Percentiles rank a stretch among this genome's conserved stretches.
These are phyloP conservation scores for Hygrocybe punicea DNA, from an alignment of 768 basidiomycete species.

Conservation along the genomic window DNA sequence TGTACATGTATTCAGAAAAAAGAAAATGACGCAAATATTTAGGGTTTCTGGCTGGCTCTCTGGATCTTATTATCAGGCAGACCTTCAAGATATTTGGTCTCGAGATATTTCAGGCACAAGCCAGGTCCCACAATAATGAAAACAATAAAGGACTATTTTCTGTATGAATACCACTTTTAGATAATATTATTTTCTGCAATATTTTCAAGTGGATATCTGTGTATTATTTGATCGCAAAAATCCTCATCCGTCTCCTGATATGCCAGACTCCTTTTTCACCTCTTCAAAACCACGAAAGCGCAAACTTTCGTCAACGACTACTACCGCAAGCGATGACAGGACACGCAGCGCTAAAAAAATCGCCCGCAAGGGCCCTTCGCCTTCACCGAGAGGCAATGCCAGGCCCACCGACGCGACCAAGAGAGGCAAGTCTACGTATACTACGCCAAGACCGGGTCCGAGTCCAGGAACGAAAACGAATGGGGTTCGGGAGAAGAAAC, in stretches of 20 bases:
- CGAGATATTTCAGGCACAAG: too few relatives aligned
- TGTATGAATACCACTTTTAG: too few relatives aligned
- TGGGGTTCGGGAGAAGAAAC: constrained; percentile 29
- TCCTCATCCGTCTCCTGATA: background rate
- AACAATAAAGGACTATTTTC: too few relatives aligned
- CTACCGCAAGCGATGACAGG: background rate
- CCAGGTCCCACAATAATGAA: too few relatives aligned
- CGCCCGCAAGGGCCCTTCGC: background rate
- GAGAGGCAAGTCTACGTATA: background rate
- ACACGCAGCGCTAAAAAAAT: constrained; percentile 4
- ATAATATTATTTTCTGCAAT: too few relatives aligned
- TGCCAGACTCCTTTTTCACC: constrained; percentile 16
- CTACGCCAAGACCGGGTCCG: background rate
- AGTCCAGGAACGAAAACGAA: background rate
- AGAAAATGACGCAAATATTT: too few relatives aligned
- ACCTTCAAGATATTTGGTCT: too few relatives aligned
- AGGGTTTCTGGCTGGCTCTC: too few relatives aligned
- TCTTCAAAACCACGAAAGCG: constrained; percentile 15
- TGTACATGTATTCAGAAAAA: too few relatives aligned
- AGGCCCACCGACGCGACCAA: background rate
- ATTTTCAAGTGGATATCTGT: too few relatives aligned
- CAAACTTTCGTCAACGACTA: constrained; percentile 5
- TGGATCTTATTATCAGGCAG: too few relatives aligned
- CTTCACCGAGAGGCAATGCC: too few relatives aligned
- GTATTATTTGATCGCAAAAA: background rate